Conservation (phyloP, 2,329 filamentous ascomycete species). For the Gyromitra esculenta region DNA sequence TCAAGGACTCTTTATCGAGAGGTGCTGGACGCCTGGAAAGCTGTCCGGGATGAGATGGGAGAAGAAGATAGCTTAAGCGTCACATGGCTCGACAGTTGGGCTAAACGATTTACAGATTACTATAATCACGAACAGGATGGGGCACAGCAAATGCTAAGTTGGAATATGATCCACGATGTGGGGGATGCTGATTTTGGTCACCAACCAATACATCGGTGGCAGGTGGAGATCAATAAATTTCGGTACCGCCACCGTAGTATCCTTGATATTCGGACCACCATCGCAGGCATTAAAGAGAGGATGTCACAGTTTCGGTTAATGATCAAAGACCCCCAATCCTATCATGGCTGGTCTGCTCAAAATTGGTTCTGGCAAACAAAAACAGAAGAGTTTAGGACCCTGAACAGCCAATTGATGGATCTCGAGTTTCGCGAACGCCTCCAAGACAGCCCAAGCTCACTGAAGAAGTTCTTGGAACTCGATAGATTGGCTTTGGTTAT, state of each 20-base stretch:
- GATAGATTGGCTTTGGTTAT: slow-evolving; percentile 10
- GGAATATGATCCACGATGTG: slow-evolving; percentile 31
- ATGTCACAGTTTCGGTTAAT: slow-evolving; percentile 11
- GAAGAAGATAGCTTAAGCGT: slow-evolving; percentile 4
- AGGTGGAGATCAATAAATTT: slow-evolving; percentile 18
- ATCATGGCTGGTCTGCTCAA: background rate
- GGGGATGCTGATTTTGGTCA: slow-evolving; percentile 19
- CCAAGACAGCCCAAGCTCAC: background rate
- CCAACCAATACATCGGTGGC: slow-evolving; percentile 5
- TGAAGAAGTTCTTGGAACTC: slow-evolving; percentile 5
- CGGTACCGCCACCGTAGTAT: slow-evolving; percentile 5
- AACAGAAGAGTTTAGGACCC: slow-evolving; percentile 4
- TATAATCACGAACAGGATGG: slow-evolving; percentile 2
- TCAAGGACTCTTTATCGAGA: background rate
- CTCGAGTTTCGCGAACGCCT: slow-evolving; percentile 17
- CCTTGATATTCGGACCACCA: background rate
- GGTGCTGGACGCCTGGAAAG: slow-evolving; percentile 10
- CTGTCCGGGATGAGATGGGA: background rate
- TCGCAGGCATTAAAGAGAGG: slow-evolving; percentile 5
- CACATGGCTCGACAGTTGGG: slow-evolving; percentile 14
- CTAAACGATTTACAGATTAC: slow-evolving; percentile 5
- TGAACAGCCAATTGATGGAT: slow-evolving; percentile 18
- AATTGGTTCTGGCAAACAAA: slow-evolving; percentile 6
- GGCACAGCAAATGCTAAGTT: background rate
- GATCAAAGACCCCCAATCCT: slow-evolving; percentile 4